Percentiles rank a stretch among this genome's conserved stretches.
Conservation (phyloP, 2,329 filamentous ascomycete genomes). For the Microdochium trichocladiopsis region DNA sequence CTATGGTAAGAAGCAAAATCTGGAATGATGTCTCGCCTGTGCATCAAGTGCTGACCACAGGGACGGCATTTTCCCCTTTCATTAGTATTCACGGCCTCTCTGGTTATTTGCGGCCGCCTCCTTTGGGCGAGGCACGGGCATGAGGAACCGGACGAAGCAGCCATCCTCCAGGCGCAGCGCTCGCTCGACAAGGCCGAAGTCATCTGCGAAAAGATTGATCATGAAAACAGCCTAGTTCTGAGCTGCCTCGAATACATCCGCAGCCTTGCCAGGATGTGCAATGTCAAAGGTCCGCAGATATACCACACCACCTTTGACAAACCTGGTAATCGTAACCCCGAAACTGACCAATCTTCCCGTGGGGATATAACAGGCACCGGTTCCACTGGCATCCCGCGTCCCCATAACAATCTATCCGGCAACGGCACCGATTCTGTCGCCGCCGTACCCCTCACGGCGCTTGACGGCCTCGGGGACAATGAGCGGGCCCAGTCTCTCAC, state of each 20-base stretch:
- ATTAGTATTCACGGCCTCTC: conserved; percentile 1
- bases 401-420: neutral
- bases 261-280: neutral
- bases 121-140: conserved; percentile 1
- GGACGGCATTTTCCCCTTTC: neutral
- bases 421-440: neutral
- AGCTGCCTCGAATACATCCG: conserved; percentile 2
- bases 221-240: neutral
- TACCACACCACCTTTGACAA: neutral
- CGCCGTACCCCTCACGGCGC: neutral
- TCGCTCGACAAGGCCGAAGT: neutral
- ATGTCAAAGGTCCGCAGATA: conserved; percentile 1
- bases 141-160: neutral
- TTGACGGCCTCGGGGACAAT: neutral
- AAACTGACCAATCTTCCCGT: neutral
- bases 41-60: neutral
- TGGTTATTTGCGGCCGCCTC: conserved; percentile 1
- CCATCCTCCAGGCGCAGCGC: neutral
- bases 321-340: neutral
- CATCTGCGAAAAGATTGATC: conserved; percentile 1
- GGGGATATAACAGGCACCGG: neutral
- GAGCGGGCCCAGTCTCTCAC: neutral
- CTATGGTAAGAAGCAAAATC: too few relatives aligned
- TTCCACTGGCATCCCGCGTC: neutral
- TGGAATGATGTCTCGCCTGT: too few relatives aligned